Evolutionary conservation across 2,329 filamentous ascomycete species (phyloP).

Genomic region (Pyricularia sp.): DNA sequence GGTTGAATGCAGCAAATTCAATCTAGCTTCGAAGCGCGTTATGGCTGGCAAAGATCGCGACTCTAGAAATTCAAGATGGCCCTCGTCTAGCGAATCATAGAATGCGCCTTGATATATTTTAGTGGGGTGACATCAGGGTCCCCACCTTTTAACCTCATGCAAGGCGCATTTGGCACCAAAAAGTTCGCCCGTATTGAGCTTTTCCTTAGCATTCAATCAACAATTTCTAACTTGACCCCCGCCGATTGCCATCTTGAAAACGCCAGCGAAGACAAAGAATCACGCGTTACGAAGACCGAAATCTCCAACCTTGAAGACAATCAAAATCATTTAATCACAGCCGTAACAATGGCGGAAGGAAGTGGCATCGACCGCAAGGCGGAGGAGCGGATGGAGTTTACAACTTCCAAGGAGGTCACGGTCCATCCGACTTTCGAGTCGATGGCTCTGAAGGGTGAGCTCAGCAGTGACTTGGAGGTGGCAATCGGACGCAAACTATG

Average conservation of each 20-base stretch:
- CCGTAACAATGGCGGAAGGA: conserved; percentile 72
- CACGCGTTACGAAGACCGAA: background rate
- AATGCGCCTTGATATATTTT: background rate
- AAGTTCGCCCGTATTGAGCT: conserved; percentile 10
- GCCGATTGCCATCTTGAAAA: background rate
- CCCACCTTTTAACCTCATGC: background rate
- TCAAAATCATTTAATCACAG: background rate
- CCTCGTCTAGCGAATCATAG: background rate
- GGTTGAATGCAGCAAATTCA: background rate
- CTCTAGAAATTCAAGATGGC: background rate
- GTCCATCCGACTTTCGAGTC: conserved; percentile 90
- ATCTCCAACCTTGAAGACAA: background rate
- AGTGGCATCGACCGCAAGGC: conserved; percentile 76
- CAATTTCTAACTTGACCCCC: background rate
- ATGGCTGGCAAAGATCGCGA: background rate
- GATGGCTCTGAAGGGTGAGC: conserved; percentile 80
- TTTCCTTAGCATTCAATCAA: background rate
- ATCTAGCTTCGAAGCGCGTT: conserved; percentile 1
- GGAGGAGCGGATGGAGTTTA: conserved; percentile 96
- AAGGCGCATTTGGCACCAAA: conserved; percentile 1
- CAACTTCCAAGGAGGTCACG: conserved; percentile 94
- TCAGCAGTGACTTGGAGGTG: background rate
- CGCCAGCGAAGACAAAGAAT: background rate
- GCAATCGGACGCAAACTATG: background rate
- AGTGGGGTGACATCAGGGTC: background rate